Evolutionary conservation across 192 early-diverging fungal species (phyloP), one percentile per base, ranked within the genome.

Genomic region (Borealophlyctis nickersoniae): DNA sequence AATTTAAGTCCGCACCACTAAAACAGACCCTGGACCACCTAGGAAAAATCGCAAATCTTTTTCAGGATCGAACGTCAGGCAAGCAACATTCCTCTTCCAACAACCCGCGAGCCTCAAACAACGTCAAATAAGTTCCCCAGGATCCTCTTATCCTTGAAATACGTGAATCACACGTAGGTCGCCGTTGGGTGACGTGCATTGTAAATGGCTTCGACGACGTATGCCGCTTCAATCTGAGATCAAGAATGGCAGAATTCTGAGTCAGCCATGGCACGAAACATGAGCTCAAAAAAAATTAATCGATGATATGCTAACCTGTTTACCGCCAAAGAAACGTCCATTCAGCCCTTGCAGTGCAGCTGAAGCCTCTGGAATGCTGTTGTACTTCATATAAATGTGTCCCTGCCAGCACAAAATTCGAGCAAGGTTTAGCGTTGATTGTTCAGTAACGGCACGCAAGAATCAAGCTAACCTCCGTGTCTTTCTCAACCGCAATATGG

Each of bases 311-410:
- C 69, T 52, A 51, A 77, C 74, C 73, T 89, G 82, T 65, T 89
- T 90, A 29, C 92, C 92, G 62, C 88, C 90, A 81, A 97, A 97
- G 86, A 91, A 97, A 31, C 94, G 77, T 2, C 87, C 87, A 71
- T 92, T 86, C 60, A 97, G 77, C 11, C 85, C 82, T 53, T 80
- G 73, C 23, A 88, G 74, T 32, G 94, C 92, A 36, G 65, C 68
- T 32, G 86, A 76, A 7, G 89, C 88, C 36, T 88, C 76, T 29
- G 78, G 75, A 13, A 82, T 71, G 33, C 76, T 76, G 54, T 87
- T 87, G 81, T 92, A 97, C 69, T 89, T 88, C 58, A 97, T 68
- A 65, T 87, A 93, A 53, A 97, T 85, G 58, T 89, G 82, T 36
- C 92, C 92, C 85, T 90, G 58, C 30, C 56, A 66, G 13, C n/a